These are phyloP conservation scores for Ascochyta rabiei DNA, from an alignment of 2,329 filamentous ascomycete species.

Conservation along the genomic window DNA sequence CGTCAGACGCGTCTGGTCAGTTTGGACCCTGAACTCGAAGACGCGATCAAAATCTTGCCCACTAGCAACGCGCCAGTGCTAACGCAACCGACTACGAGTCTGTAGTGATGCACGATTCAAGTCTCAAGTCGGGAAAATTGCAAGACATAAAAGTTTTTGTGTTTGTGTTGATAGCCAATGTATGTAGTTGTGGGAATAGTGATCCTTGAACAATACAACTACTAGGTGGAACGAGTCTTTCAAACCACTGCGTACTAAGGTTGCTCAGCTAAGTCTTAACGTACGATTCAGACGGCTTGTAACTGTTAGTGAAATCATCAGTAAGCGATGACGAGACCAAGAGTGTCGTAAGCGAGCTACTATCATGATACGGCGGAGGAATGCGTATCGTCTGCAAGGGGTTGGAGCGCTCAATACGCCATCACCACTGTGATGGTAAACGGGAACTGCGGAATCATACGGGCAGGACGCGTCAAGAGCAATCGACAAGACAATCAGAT, in stretches of 20 bases:
- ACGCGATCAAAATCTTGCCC: not conserved
- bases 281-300: not conserved
- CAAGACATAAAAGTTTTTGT: not conserved
- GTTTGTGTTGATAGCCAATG: not conserved
- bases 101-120: not conserved
- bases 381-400: conserved; percentile 11
- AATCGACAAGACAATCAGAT: conserved; percentile 29
- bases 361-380: conserved; percentile 5
- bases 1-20: conserved; percentile 1
- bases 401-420: conserved; percentile 4
- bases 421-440: conserved; percentile 26
- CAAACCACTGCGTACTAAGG: not conserved
- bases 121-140: not conserved
- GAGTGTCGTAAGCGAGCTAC: not conserved
- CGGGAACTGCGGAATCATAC: conserved; percentile 36
- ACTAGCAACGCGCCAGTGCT: not conserved
- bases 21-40: conserved; percentile 4
- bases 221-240: too few species aligned
- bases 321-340: not conserved
- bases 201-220: not conserved
- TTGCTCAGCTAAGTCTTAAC: not conserved
- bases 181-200: not conserved
- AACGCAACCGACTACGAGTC: not conserved
- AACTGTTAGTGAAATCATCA: not conserved
- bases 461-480: conserved; percentile 35